phyloP scores from a whole-genome alignment of 1,139 yeast genomes.

The Taiozyma sp. region DNA sequence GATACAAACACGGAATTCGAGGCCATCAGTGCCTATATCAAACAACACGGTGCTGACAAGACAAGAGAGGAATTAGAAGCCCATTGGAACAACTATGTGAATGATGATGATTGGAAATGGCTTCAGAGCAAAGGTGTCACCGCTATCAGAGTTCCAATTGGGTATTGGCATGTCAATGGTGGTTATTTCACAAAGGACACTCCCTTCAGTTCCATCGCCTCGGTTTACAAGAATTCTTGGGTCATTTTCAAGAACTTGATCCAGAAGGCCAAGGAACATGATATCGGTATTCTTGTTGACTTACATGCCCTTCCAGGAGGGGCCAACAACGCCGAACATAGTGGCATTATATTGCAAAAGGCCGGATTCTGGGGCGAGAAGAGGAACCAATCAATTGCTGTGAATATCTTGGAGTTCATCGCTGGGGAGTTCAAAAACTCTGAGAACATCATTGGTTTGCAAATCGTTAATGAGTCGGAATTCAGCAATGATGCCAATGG shows the following conservation, averaged over 20 bases:
- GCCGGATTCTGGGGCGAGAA: constrained; percentile 63
- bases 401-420: constrained; percentile 52
- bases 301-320: constrained; percentile 91
- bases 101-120: constrained; percentile 79
- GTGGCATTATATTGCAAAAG: constrained; percentile 58
- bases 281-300: constrained; percentile 77
- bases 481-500: constrained; percentile 48
- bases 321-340: constrained; percentile 81
- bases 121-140: constrained; percentile 62
- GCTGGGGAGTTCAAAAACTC: constrained; percentile 52
- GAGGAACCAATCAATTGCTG: constrained; percentile 40
- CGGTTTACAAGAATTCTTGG: constrained; percentile 76
- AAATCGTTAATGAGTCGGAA: constrained; percentile 80
- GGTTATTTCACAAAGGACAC: constrained; percentile 55
- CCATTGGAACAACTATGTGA: constrained; percentile 68
- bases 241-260: constrained; percentile 33
- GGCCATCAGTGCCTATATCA: constrained; percentile 50
- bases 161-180: constrained; percentile 83
- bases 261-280: constrained; percentile 27
- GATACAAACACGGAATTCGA: constrained; percentile 66
- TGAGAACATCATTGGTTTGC: constrained; percentile 78
- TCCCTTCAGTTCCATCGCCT: constrained; percentile 49
- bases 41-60: constrained; percentile 46
- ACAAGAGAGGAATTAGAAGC: constrained; percentile 53
- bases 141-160: constrained; percentile 80